A percentile compares a stretch with the other conserved stretches of the same genome.
phyloP scores from a whole-genome alignment of 2,329 filamentous ascomycete genomes.

The Fusarium anguioides region DNA sequence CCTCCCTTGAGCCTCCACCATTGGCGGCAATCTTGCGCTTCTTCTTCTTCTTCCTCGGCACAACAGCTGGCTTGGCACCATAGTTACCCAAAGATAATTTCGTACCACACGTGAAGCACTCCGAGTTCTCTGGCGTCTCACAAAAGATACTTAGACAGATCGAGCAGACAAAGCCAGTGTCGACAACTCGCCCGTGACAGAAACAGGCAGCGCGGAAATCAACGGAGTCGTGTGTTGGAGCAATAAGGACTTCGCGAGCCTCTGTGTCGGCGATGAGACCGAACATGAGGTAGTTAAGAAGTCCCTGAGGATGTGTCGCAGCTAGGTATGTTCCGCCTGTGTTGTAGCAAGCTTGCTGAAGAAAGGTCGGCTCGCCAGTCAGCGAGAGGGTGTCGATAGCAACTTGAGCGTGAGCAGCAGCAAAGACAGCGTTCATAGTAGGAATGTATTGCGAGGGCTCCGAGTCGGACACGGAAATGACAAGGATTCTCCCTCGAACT shows the following conservation, averaged over 20 bases:
- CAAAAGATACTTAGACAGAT: constrained; percentile 97
- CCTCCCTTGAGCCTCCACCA: constrained; percentile 61
- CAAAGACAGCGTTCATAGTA: constrained; percentile 98
- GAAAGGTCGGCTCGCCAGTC: constrained; percentile 85
- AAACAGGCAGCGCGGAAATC: constrained; percentile 99
- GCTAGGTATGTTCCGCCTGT: constrained; percentile 68
- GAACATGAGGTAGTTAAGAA: constrained; percentile 95
- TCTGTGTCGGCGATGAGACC: constrained; percentile 78
- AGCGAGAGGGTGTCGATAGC: constrained; percentile 93
- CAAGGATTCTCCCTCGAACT: constrained; percentile 75
- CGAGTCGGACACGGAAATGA: constrained; percentile 86
- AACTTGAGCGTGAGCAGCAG: constrained; percentile 86
- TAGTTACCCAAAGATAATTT: constrained; percentile 80
- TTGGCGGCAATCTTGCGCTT: constrained; percentile 73
- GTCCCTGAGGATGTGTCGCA: constrained; percentile 70
- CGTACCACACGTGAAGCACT: constrained; percentile 87
- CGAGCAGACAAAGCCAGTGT: constrained; percentile 94
- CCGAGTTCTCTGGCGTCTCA: constrained; percentile 67
- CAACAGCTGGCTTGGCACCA: constrained; percentile 79
- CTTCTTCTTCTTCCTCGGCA: constrained; percentile 78
- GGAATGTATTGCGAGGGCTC: constrained; percentile 95
- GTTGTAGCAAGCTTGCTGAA: constrained; percentile 85
- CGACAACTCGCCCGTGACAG: constrained; percentile 90
- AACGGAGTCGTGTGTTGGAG: constrained; percentile 85
- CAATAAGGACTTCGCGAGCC: constrained; percentile 71